Evolutionary conservation across 2,329 filamentous ascomycete genomes (phyloP), one percentile per base, ranked within the genome.

Genomic region (Aspergillus spinulosporus): DNA sequence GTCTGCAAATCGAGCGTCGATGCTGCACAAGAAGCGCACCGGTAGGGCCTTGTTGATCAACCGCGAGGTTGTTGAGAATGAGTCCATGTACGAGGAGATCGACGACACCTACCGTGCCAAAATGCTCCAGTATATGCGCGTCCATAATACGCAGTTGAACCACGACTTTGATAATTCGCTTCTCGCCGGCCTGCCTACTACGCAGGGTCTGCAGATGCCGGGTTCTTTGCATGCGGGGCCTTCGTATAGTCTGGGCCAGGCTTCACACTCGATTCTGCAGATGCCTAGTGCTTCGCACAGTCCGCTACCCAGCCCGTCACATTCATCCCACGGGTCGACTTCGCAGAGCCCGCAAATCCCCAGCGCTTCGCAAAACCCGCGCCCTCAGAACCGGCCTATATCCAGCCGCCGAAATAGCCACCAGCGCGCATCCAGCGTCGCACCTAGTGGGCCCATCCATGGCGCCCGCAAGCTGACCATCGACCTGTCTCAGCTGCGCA

Each of bases 11-110:
- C 85, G 90, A 74, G 92, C 92, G 4, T 96, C 92, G n/a, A 87
- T 91, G 66, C 90, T 96, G 37, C 92, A 96, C 80, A 91, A 92
- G 77, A 84, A 87, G 71, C 86, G 92, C 14, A 96, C 92, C 0
- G 93, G 92, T 39, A 89, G 91, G 64, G 85, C 83, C 2, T 81
- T 97, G 58, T 86, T 87, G 64, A 89, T 97, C 56, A 92, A 88
- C 28, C 88, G 92, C 72, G 84, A 94, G 67, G 92, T 94, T 74
- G 92, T 96, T 9, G 79, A 89, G 64, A 92, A 90, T 60, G 92
- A 96, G 71, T 91, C 95, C 71, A 96, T 96, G 90, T 97, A 97
- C 69, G 92, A 96, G 68, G 92, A 96, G 72, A 90, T 96, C 68
- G 92, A 96, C 52, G 90, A 96, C 64, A 89, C 92, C 55, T 74